Conservation (phyloP, 208 protist genomes). For the Leishmania tarentolae region DNA sequence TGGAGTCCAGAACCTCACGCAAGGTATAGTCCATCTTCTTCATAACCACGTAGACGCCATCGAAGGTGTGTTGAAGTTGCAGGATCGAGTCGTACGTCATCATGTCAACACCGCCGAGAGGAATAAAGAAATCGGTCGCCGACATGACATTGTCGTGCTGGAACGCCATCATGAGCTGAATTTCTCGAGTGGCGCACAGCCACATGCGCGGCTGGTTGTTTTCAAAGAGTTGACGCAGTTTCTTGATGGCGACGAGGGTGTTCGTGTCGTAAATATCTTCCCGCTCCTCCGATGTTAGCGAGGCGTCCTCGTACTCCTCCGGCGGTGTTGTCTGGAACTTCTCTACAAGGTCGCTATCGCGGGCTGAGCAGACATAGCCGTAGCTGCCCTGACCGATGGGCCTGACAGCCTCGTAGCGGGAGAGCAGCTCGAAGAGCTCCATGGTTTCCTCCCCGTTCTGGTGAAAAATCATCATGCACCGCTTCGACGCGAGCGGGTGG, state of each 20-base stretch:
- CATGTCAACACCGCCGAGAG: conserved; percentile 66
- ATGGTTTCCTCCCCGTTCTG: conserved; percentile 46
- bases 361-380: conserved; percentile 78
- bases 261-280: conserved; percentile 58
- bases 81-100: conserved; percentile 76
- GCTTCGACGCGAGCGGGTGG: conserved; percentile 79
- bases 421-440: conserved; percentile 82
- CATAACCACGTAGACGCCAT: conserved; percentile 89
- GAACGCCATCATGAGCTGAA: conserved; percentile 86
- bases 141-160: conserved; percentile 85
- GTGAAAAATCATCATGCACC: conserved; percentile 68
- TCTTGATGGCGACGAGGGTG: conserved; percentile 84
- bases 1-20: conserved; percentile 83
- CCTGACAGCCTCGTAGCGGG: conserved; percentile 66
- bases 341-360: conserved; percentile 71
- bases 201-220: conserved; percentile 82
- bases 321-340: conserved; percentile 45
- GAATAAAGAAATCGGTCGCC: conserved; percentile 83
- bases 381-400: conserved; percentile 78
- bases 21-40: conserved; percentile 90
- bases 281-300: conserved; percentile 46
- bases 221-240: conserved; percentile 76
- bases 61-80: conserved; percentile 56
- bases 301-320: conserved; percentile 47
- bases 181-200: conserved; percentile 83